phyloP scores from a whole-genome alignment of 345 rosid genomes.

The Nasturtium officinale region DNA sequence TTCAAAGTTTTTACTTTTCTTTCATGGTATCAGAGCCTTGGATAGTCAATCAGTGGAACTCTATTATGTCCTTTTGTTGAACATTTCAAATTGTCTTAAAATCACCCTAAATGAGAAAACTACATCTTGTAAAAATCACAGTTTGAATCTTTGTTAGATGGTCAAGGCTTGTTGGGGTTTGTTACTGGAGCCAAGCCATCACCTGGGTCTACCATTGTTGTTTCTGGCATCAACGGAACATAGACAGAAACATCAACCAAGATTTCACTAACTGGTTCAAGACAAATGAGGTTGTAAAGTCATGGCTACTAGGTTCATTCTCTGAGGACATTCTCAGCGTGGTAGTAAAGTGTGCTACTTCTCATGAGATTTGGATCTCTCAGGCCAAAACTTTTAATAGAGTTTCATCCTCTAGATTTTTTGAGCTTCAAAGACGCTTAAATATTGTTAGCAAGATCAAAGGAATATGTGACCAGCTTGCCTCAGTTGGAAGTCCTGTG shows the following conservation, averaged over 20 bases:
- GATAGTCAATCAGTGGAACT: not conserved
- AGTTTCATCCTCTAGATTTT: not conserved
- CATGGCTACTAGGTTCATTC: not conserved
- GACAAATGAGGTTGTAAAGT: not conserved
- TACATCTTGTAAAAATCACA: too few species aligned
- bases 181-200: not conserved
- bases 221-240: not conserved
- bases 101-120: too few species aligned
- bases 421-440: too few species aligned
- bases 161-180: not conserved
- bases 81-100: not conserved
- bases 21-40: not conserved
- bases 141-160: not conserved
- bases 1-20: too few species aligned
- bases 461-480: too few species aligned
- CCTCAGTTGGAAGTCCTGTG: too few species aligned
- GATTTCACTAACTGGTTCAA: not conserved
- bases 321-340: not conserved
- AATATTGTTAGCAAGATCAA: too few species aligned
- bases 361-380: not conserved
- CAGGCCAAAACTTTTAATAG: not conserved
- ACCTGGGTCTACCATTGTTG: not conserved
- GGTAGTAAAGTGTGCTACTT: not conserved
- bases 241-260: not conserved
- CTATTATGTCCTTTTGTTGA: not conserved